Evolutionary conservation across 805 yeast species (phyloP), one percentile per base, ranked within the genome.

Genomic region (Candida sonorensis): DNA sequence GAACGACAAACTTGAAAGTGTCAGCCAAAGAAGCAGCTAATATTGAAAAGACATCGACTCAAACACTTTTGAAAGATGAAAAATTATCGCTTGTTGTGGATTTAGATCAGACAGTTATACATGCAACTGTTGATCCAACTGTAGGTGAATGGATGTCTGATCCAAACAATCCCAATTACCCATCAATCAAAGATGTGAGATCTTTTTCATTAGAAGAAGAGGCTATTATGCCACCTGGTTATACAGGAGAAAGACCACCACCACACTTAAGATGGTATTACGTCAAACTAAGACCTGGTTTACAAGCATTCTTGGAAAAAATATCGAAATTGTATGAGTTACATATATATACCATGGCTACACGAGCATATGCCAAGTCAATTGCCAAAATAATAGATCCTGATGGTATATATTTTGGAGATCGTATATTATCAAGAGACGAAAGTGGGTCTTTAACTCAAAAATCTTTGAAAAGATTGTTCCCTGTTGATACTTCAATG

Each of bases 291-390:
- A 70, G 98, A 41, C 97, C 97, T 0, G 96, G 96, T 0, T 64
- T 92, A 24, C 60, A 68, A 30, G 78, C 76, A 31, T 92, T 92
- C 53, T 67, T 92, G 32, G 72, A 69, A 31, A 65, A 66, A 29
- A 71, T 85, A 30, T 62, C 80, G 5, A 58, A 77, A 29, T 60
- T 71, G 28, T 92, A 81, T 53, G 97, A 92, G 59, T 63, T 92
- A 66, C 98, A 92, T 52, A 84, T 92, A 24, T 92, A 92, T 56
- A 92, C 98, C 4, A 92, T 92, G 98, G 98, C 97, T 7, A 92
- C 98, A 4, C 66, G 95, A 44, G 79, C 90, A 18, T 92, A 92
- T 57, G 98, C 98, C 0, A 67, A 76, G 30, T 82, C 86, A 17
- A 84, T 92, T 41, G 94, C 97, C 20, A 75, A 77, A 36, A 80